Conservation (phyloP, 2,329 filamentous ascomycete genomes). For the Fusarium citri region DNA sequence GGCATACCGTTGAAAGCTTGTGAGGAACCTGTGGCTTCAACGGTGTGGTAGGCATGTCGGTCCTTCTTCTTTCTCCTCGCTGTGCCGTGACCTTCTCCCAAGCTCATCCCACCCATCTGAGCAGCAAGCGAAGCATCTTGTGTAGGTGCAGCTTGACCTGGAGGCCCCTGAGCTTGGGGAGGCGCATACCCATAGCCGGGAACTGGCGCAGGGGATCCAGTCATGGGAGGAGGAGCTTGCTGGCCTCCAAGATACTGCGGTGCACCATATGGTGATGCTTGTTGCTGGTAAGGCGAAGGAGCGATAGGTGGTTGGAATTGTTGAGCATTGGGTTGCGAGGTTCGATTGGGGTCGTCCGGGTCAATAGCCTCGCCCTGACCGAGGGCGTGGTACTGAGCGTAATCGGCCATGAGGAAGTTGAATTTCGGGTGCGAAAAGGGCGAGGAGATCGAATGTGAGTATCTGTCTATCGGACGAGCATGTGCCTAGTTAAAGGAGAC, state of each 20-base stretch:
- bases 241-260: constrained; percentile 55
- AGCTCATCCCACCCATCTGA: constrained; percentile 82
- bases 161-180: constrained; percentile 44
- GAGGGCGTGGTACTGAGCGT: constrained; percentile 66
- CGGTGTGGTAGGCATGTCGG: constrained; percentile 88
- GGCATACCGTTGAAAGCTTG: constrained; percentile 78
- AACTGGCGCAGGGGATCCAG: constrained; percentile 43
- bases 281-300: constrained; percentile 65
- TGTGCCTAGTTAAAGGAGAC: constrained; percentile 45
- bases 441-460: constrained; percentile 36
- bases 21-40: constrained; percentile 77
- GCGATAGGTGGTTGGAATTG: constrained; percentile 69
- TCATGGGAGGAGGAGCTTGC: constrained; percentile 45
- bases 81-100: constrained; percentile 65
- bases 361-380: constrained; percentile 67
- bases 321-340: constrained; percentile 61
- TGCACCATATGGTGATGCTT: constrained; percentile 52
- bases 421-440: constrained; percentile 21
- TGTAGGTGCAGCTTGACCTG: constrained; percentile 48
- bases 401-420: constrained; percentile 62
- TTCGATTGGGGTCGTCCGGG: constrained; percentile 65
- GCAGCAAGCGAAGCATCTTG: constrained; percentile 68
- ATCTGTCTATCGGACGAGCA: constrained; percentile 45
- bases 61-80: constrained; percentile 89
- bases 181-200: constrained; percentile 47